Base-by-base conservation (phyloP, 768 basidiomycete genomes). In the Cubamyces sp. region DNA sequence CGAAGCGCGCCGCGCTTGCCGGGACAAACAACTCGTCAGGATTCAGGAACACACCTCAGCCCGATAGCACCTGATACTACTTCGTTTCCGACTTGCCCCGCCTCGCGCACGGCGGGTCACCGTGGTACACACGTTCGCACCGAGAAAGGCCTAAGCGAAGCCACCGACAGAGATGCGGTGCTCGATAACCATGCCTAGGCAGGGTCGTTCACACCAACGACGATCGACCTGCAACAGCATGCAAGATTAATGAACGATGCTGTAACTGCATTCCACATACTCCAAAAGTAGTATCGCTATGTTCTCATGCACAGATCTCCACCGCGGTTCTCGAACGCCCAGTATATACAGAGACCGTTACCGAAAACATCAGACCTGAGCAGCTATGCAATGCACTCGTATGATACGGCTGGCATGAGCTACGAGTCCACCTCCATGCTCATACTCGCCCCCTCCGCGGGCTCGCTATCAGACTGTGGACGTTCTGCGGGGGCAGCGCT, bases 371-470 rank as follows among this genome's bases (percentile, higher is more conserved):
- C 54, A 47, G 39, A 43, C 45, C 30, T 56, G 21, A 15, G 8
- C 26, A 37, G n/a, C 45, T 18, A 43, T 6, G 41, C 41, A 26
- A 43, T 26, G n/a, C 15, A 12, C 8, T 16, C 28, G 28, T 41
- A 18, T 23, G 4, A 0, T 5, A 40, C 23, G n/a, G 14, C 39
- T 49, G 18, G 14, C 26, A n/a, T 5, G 57, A 41, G 41, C 49
- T 59, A 67, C 47, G 66, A 67, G 50, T 67, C 66, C 16, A 67
- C 60, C 12, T 67, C 66, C 66, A 67, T 67, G 54, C 65, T 66
- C 47, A 57, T 64, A 30, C 60, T 54, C 54, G 58, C 18, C 6
- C 55, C 58, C 49, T 64, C 64, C 8, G 23, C 12, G 16, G 49
- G 42, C 14, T 58, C 62, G 16, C 50, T 60, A 5, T 45, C 45